Evolutionary conservation across 2,329 filamentous ascomycete species (phyloP).

Genomic region (Phyllosticta citribraziliensis): DNA sequence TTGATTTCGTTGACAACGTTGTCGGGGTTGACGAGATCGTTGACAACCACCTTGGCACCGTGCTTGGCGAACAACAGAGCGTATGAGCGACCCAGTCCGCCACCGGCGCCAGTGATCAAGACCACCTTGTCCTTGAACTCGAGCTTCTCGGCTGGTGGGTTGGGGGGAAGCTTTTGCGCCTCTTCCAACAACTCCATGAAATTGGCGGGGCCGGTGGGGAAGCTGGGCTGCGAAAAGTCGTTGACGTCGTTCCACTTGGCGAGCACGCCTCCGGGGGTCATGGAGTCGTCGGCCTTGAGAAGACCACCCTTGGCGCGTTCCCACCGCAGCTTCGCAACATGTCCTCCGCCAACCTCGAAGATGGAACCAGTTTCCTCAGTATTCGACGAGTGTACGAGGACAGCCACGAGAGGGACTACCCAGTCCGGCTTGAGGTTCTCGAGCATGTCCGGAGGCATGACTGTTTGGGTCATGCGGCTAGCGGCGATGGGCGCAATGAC

Average conservation of each 20-base stretch:
- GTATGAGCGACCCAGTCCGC: conserved; percentile 85
- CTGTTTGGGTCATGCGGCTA: conserved; percentile 87
- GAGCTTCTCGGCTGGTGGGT: conserved; percentile 61
- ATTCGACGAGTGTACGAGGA: conserved; percentile 78
- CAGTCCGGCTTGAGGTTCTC: conserved; percentile 82
- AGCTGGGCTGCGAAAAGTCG: conserved; percentile 75
- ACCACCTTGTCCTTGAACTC: conserved; percentile 80
- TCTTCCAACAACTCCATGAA: conserved; percentile 80
- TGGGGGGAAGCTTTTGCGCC: conserved; percentile 66
- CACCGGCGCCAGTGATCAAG: conserved; percentile 78
- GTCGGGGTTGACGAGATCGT: conserved; percentile 90
- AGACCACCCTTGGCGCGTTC: conserved; percentile 83
- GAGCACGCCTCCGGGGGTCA: conserved; percentile 80
- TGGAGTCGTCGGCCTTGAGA: conserved; percentile 76
- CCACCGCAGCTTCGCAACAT: conserved; percentile 90
- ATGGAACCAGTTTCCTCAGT: conserved; percentile 75
- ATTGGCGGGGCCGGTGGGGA: conserved; percentile 78
- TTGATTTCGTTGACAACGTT: conserved; percentile 86
- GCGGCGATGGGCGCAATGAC: conserved; percentile 93
- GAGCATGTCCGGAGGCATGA: conserved; percentile 90
- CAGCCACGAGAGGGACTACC: conserved; percentile 87
- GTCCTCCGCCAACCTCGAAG: conserved; percentile 88
- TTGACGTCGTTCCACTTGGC: conserved; percentile 82
- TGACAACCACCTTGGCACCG: conserved; percentile 81
- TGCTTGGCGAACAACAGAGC: conserved; percentile 76